Conservation (phyloP, 495 filamentous ascomycete genomes). For the Chaetomidium leptoderma region DNA sequence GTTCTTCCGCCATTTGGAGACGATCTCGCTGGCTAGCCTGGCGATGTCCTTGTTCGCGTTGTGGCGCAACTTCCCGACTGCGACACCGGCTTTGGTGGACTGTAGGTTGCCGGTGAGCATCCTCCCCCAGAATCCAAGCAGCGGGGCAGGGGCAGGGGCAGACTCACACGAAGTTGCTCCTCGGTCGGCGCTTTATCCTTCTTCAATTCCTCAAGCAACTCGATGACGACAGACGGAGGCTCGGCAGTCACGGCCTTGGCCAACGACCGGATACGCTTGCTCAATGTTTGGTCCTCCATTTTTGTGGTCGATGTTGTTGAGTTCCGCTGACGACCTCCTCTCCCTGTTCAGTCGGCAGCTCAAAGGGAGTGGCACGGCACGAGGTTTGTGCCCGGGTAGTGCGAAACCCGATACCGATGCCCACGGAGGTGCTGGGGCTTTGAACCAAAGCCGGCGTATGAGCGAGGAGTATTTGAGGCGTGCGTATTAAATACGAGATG, state of each 20-base stretch:
- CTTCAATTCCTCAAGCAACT: constrained; percentile 71
- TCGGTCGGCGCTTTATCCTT: constrained; percentile 77
- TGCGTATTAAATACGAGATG: too few species aligned
- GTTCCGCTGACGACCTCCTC: background rate
- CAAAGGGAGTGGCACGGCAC: background rate
- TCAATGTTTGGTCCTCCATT: constrained; percentile 82
- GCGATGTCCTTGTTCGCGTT: constrained; percentile 74
- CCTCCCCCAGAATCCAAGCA: background rate
- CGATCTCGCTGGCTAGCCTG: constrained; percentile 69
- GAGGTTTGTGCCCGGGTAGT: background rate
- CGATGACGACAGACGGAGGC: constrained; percentile 57
- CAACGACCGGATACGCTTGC: constrained; percentile 64
- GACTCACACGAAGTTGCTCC: constrained; percentile 68
- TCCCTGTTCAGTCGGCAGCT: background rate
- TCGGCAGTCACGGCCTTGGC: constrained; percentile 71
- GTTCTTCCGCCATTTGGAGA: constrained; percentile 79
- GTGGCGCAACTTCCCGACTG: constrained; percentile 75
- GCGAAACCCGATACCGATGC: background rate
- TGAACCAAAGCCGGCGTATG: background rate
- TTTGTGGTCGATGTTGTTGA: background rate
- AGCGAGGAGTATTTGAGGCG: background rate
- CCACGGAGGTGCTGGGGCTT: background rate
- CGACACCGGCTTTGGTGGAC: constrained; percentile 85
- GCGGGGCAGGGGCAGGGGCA: background rate
- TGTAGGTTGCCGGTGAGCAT: constrained; percentile 32